phyloP scores from a whole-genome alignment of 2,329 filamentous ascomycete species.

The Botrytis squamosa region DNA sequence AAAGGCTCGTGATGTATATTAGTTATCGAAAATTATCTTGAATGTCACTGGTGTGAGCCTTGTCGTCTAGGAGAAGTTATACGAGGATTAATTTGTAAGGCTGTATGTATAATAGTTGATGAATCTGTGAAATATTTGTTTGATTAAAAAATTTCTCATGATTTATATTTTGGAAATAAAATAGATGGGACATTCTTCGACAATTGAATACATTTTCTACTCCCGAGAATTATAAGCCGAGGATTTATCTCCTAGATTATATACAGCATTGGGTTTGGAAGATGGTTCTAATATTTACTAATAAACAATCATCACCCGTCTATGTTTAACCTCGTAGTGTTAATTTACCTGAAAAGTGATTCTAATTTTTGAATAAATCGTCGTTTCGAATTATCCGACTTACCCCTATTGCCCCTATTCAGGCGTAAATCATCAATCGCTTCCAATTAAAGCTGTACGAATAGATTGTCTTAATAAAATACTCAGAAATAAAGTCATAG shows the following conservation, averaged over 20 bases:
- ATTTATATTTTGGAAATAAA: background rate
- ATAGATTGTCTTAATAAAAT: background rate
- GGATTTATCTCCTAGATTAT: background rate
- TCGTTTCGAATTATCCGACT: background rate
- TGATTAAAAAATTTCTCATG: background rate
- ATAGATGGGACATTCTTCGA: background rate
- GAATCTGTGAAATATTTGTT: background rate
- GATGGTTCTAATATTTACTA: background rate
- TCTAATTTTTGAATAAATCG: background rate
- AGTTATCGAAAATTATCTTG: background rate
- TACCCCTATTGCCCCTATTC: background rate
- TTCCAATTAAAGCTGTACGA: background rate
- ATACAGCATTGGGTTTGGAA: background rate
- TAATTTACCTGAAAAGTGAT: background rate
- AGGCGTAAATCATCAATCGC: background rate
- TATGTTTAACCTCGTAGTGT: background rate
- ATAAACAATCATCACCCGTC: too few relatives aligned
- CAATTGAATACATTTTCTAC: background rate
- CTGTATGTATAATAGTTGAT: background rate
- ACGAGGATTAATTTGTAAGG: background rate
- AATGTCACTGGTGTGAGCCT: conserved; percentile 11
- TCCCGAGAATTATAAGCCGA: background rate
- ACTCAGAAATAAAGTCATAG: background rate
- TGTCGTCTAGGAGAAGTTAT: background rate
- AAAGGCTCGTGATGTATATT: background rate